Evolutionary conservation across 23 red algal genomes (phyloP).

Genomic region (Agarophyton chilense): DNA sequence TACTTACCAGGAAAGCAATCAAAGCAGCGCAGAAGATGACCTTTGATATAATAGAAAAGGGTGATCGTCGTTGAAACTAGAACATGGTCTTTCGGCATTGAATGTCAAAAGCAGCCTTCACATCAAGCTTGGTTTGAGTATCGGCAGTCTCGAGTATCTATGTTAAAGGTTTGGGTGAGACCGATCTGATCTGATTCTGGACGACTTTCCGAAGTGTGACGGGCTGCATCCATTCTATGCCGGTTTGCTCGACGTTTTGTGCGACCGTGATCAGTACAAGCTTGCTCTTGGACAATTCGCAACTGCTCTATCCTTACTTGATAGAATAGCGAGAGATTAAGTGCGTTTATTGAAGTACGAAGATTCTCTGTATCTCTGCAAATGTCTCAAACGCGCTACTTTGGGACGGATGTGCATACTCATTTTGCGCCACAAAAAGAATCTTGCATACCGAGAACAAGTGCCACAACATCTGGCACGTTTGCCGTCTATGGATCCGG

Average conservation of each 20-base stretch:
- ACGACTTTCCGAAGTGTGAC: conserved; percentile 91
- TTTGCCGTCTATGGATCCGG: conserved; percentile 92
- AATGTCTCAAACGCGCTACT: conserved; percentile 92
- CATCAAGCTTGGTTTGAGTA: conserved; percentile 38
- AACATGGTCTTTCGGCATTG: conserved; percentile 30
- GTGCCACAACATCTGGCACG: conserved; percentile 96
- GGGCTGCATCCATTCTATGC: conserved; percentile 97
- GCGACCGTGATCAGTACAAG: conserved; percentile 97
- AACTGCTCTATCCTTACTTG: conserved; percentile 75
- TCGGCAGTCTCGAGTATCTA: too few species aligned
- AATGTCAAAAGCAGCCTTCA: conserved; percentile 50
- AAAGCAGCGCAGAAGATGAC: too few species aligned
- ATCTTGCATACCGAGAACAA: conserved; percentile 90
- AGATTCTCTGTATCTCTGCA: conserved; percentile 94
- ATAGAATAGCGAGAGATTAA: conserved; percentile 90
- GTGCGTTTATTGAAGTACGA: conserved; percentile 90
- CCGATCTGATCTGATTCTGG: conserved; percentile 80
- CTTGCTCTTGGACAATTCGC: conserved; percentile 92
- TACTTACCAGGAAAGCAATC: too few species aligned
- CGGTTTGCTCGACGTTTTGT: conserved; percentile 94
- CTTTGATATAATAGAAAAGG: too few species aligned
- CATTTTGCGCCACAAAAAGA: conserved; percentile 75
- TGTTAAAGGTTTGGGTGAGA: conserved; percentile 65
- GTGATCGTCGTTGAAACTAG: too few species aligned
- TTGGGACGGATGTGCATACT: conserved; percentile 94